Evolutionary conservation across 768 basidiomycete genomes (phyloP), one percentile per base, ranked within the genome.

Genomic region (Russula compacta): DNA sequence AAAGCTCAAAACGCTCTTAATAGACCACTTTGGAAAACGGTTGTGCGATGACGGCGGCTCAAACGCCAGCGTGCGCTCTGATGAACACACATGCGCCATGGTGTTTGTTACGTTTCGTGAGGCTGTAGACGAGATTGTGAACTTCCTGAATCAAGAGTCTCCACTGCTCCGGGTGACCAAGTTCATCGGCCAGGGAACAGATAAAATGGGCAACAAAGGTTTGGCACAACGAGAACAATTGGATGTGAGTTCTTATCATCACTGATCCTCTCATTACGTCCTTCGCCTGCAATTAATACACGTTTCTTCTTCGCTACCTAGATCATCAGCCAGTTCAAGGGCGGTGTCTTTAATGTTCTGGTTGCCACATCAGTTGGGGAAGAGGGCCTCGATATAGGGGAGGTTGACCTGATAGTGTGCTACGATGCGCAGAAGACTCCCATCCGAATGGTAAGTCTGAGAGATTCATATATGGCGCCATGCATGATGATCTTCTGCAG

Each of bases 301-400:
- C 33, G 51, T 46, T 24, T 36, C 33, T 39, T 55, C 52, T 57
- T 52, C 51, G 40, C 38, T 21, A 21, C 21, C 24, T 65, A 98
- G 94, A 80, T 91, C 36, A 91, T 99, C 69, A 76, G 84, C 60
- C 82, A 83, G 64, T 98, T 99, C 77, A 94, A 94, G 71, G 75
- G 74, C 4, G 93, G 92, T 11, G 85, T 85, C 60, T 92, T 83
- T 71, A 99, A 99, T 67, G 85, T 97, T 40, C 76, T 99, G 11
- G 95, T 99, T 8, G 89, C 95, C 1, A 98, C 97, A 5, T 95
- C 89, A 4, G 92, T 99, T 57, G 97, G 97, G 21, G 97, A 99
- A 74, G 97, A 99, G 73, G 97, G 97, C 59, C 78, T 99, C 17
- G 97, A 99, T 71, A 99, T 99, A 58, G 97, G 97, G 36, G 95